Conservation (phyloP, 2,329 filamentous ascomycete species). For the Colletotrichum noveboracense region DNA sequence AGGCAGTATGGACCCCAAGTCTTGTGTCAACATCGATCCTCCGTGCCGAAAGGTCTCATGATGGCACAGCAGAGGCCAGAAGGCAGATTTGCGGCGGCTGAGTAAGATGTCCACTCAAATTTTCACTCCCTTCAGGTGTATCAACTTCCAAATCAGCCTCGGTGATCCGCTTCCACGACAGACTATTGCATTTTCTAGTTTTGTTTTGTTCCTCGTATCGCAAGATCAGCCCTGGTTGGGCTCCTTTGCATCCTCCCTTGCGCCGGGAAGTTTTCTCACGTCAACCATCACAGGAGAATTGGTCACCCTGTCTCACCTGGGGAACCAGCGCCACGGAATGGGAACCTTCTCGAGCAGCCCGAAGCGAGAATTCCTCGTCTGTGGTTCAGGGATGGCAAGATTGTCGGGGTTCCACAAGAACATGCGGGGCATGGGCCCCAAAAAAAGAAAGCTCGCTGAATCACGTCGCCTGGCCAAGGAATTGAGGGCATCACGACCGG, state of each 20-base stretch:
- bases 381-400: neutral
- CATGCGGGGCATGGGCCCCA: neutral
- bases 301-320: constrained; percentile 7
- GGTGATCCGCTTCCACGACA: neutral
- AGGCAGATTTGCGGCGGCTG: neutral
- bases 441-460: constrained; percentile 3
- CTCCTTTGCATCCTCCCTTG: neutral
- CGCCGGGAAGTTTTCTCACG: neutral
- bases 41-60: neutral
- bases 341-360: constrained; percentile 7
- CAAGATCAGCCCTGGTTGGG: neutral
- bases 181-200: neutral
- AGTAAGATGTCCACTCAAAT: neutral
- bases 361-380: constrained; percentile 2
- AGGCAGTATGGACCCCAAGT: neutral
- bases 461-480: neutral
- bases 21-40: neutral
- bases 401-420: neutral
- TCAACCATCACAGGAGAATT: neutral
- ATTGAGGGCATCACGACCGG: neutral
- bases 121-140: neutral
- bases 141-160: neutral
- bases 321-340: constrained; percentile 13
- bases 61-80: neutral
- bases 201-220: neutral